Conservation (phyloP, 2,329 filamentous ascomycete genomes). For the Pezicula carpinea region DNA sequence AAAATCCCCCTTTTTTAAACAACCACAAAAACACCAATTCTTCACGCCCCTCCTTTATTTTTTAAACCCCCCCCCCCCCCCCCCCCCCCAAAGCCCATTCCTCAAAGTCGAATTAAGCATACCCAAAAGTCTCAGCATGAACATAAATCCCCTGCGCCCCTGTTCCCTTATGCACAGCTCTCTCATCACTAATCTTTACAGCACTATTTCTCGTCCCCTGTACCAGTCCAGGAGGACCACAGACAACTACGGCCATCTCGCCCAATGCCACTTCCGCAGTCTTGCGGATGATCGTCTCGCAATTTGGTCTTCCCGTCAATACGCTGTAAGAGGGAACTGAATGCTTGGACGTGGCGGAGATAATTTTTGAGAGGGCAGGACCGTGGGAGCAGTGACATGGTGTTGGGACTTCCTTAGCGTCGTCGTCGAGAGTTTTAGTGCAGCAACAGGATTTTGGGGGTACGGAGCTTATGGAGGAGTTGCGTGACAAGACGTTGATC, state of each 20-base stretch:
- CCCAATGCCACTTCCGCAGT: slow-evolving; percentile 54
- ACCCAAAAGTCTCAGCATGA: slow-evolving; percentile 54
- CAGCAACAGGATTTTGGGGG: slow-evolving; percentile 42
- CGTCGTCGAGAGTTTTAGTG: slow-evolving; percentile 39
- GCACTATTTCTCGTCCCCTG: slow-evolving; percentile 50
- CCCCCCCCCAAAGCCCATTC: too few species aligned
- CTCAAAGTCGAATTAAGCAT: slow-evolving; percentile 13
- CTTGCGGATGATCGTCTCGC: slow-evolving; percentile 46
- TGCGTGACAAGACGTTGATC: slow-evolving; percentile 1
- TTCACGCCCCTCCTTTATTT: too few species aligned
- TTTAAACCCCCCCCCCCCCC: too few species aligned
- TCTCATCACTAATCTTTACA: slow-evolving; percentile 55
- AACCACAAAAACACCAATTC: too few species aligned
- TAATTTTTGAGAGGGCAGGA: slow-evolving; percentile 18
- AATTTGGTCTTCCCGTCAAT: slow-evolving; percentile 46
- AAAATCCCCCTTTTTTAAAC: too few species aligned
- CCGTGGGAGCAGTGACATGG: slow-evolving; percentile 33
- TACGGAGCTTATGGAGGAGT: neutral
- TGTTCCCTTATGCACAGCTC: slow-evolving; percentile 63
- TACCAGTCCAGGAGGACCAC: slow-evolving; percentile 51
- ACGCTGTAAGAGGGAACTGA: slow-evolving; percentile 5
- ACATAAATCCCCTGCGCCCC: slow-evolving; percentile 60
- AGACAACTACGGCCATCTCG: slow-evolving; percentile 59
- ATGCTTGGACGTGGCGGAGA: slow-evolving; percentile 6
- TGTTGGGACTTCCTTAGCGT: slow-evolving; percentile 31